phyloP scores from a whole-genome alignment of 1,284 basidiomycete genomes.

The Ustilago xerochloae region DNA sequence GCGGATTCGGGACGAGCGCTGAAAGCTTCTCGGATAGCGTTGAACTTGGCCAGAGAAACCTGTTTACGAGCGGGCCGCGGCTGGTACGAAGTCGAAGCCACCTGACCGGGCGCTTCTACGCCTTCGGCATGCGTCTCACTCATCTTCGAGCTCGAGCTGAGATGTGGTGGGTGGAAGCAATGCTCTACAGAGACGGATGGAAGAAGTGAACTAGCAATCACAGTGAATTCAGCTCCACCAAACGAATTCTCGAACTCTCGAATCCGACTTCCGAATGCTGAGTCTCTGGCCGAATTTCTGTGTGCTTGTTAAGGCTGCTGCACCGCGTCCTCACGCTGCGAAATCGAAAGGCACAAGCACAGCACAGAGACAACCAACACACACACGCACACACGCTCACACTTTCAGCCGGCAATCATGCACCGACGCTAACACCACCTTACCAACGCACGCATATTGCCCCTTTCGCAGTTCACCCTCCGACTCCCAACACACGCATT shows the following conservation, averaged over 20 bases:
- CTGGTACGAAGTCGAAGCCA: constrained; percentile 46
- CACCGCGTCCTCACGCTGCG: too few species aligned
- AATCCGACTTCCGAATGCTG: constrained; percentile 16
- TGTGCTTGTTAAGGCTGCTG: too few species aligned
- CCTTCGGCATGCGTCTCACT: constrained; percentile 14
- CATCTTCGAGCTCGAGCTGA: not conserved
- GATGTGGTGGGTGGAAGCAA: constrained; percentile 3
- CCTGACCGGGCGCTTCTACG: constrained; percentile 6
- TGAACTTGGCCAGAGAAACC: constrained; percentile 58
- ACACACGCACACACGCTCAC: not conserved
- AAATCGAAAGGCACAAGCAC: too few species aligned
- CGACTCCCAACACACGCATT: not conserved
- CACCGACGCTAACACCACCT: not conserved
- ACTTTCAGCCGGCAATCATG: not conserved
- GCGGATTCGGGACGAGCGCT: constrained; percentile 54
- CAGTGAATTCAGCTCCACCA: not conserved
- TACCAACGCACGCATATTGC: not conserved
- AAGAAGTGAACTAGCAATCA: not conserved
- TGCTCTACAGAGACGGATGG: not conserved
- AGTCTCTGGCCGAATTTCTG: not conserved
- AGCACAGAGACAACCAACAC: constrained; percentile 13
- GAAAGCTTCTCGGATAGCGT: constrained; percentile 58
- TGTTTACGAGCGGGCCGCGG: constrained; percentile 63
- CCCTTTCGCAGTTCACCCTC: not conserved
- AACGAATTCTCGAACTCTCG: too few species aligned